These are phyloP conservation scores for Saposhnikovia divaricata DNA, from an alignment of 129 eudicot genomes.

Conservation along the genomic window DNA sequence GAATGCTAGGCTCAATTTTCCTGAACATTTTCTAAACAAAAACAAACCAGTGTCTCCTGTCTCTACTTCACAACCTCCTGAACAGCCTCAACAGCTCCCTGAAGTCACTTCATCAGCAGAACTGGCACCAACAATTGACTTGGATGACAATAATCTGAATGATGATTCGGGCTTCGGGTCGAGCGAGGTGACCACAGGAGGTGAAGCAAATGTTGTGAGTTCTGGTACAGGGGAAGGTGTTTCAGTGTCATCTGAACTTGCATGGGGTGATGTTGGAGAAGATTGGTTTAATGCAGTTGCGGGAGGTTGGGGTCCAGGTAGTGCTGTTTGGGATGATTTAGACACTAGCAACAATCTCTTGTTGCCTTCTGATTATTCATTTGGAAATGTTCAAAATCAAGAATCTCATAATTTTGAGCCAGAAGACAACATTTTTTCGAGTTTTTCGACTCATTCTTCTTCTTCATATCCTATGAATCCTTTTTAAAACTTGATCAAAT, in stretches of 20 bases:
- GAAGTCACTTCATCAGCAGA: slow-evolving; percentile 13
- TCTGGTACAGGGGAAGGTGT: slow-evolving; percentile 16
- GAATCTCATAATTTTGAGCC: slow-evolving; percentile 14
- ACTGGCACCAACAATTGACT: background rate
- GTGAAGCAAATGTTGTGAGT: slow-evolving; percentile 17
- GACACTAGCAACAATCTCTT: slow-evolving; percentile 49
- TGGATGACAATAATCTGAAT: slow-evolving; percentile 5
- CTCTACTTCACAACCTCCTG: slow-evolving; percentile 10
- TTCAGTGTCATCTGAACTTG: slow-evolving; percentile 37
- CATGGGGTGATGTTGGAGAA: slow-evolving; percentile 69
- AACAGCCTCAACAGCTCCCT: slow-evolving; percentile 13
- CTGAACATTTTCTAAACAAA: slow-evolving; percentile 58
- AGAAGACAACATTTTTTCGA: slow-evolving; percentile 30
- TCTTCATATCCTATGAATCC: slow-evolving; percentile 33
- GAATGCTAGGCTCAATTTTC: slow-evolving; percentile 75
- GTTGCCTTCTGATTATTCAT: slow-evolving; percentile 46
- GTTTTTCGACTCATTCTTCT: slow-evolving; percentile 28
- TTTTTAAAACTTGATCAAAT: slow-evolving; percentile 4
- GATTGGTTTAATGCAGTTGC: slow-evolving; percentile 51
- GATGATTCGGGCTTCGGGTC: slow-evolving; percentile 21
- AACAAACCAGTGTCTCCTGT: slow-evolving; percentile 11
- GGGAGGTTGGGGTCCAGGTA: slow-evolving; percentile 91
- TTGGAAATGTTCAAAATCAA: slow-evolving; percentile 23
- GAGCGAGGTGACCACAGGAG: slow-evolving; percentile 26
- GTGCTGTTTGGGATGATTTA: slow-evolving; percentile 85